Percentiles rank a stretch among this genome's conserved stretches.
Conservation (phyloP, 371 early-diverging fungal species). For the Circinella umbellata region DNA sequence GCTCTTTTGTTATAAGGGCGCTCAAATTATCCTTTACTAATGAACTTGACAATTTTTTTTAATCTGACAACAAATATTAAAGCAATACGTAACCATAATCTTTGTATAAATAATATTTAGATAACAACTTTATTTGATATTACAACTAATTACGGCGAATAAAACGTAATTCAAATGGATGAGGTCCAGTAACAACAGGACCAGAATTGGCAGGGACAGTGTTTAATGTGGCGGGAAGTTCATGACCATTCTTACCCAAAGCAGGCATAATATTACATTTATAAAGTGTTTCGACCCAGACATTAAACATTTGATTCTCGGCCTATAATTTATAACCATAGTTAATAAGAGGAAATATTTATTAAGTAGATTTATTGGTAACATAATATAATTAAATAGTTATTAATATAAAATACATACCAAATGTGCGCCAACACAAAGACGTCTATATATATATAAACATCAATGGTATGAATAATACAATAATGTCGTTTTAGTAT, state of each 20-base stretch:
- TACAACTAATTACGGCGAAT: not conserved
- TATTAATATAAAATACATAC: constrained; percentile 5
- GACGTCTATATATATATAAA: constrained; percentile 4
- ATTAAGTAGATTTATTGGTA: not conserved
- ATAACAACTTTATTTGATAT: too few relatives aligned
- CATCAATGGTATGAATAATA: not conserved
- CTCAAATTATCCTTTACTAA: too few relatives aligned
- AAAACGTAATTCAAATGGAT: not conserved
- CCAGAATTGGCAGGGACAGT: not conserved
- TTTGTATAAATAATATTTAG: too few relatives aligned
- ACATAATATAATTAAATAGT: too few relatives aligned
- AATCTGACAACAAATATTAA: too few relatives aligned
- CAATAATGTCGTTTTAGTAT: not conserved
- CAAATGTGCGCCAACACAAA: constrained; percentile 16
- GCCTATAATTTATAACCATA: constrained; percentile 1
- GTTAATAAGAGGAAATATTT: too few relatives aligned
- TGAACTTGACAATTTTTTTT: too few relatives aligned
- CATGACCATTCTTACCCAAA: not conserved
- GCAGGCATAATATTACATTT: not conserved
- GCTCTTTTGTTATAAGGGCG: too few relatives aligned
- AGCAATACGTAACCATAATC: too few relatives aligned
- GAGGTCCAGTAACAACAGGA: not conserved
- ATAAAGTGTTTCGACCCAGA: not conserved
- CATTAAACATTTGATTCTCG: constrained; percentile 12
- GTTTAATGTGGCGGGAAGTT: not conserved